Conservation (phyloP, 257 asterid genomes). For the Lycium ferocissimum region DNA sequence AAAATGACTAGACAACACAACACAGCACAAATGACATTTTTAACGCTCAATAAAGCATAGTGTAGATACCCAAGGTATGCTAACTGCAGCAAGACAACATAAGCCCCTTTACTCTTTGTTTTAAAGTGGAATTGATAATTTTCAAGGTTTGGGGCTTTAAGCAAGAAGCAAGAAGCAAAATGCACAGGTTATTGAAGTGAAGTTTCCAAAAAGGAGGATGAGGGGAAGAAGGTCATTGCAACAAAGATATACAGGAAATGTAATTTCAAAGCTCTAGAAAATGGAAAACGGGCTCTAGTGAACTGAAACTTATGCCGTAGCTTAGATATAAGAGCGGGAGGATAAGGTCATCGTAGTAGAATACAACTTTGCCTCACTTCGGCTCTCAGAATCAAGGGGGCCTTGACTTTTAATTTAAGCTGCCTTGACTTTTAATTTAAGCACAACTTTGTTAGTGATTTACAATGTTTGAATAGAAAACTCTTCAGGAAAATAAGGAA, state of each 20-base stretch:
- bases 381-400: not conserved
- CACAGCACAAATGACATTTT: not conserved
- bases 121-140: not conserved
- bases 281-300: not conserved
- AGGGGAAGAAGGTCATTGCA: not conserved
- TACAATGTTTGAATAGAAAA: not conserved
- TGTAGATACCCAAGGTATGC: constrained; percentile 2
- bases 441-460: not conserved
- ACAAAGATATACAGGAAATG: not conserved
- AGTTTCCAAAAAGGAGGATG: not conserved
- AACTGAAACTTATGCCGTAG: not conserved
- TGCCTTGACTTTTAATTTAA: not conserved
- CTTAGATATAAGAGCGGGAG: no score
- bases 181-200: not conserved
- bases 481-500: not conserved
- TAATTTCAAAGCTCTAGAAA: not conserved
- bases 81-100: not conserved
- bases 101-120: not conserved
- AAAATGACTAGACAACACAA: not conserved
- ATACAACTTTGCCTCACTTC: not conserved
- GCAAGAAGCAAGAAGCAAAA: not conserved
- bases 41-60: not conserved
- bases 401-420: not conserved
- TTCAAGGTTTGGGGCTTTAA: not conserved
- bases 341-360: no score